A percentile compares a stretch with the other conserved stretches of the same genome.
Conservation (phyloP, 495 filamentous ascomycete species). For the Aspergillus diversus region DNA sequence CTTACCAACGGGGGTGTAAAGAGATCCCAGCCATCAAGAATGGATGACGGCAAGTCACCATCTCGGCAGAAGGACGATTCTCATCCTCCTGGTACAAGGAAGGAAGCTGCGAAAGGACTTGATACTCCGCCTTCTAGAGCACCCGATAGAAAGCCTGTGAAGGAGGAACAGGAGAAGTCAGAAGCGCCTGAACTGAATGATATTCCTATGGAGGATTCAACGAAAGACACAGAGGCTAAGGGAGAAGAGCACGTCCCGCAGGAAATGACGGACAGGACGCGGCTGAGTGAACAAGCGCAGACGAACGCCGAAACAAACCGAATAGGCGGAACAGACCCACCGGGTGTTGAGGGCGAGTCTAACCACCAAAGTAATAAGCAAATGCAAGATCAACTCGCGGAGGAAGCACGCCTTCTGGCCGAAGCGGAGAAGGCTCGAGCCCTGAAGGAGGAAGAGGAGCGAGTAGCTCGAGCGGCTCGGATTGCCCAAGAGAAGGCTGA, state of each 20-base stretch:
- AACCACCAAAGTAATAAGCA: conserved; percentile 36
- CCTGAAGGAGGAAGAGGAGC: conserved; percentile 48
- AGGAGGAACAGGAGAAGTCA: conserved; percentile 39
- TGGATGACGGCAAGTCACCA: conserved; percentile 31
- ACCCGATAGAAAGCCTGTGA: conserved; percentile 28
- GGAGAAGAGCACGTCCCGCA: conserved; percentile 45
- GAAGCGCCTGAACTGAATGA: conserved; percentile 33
- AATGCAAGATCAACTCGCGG: conserved; percentile 32
- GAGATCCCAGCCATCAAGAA: conserved; percentile 31
- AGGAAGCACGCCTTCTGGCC: conserved; percentile 44
- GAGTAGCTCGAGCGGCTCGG: conserved; percentile 44
- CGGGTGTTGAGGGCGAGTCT: conserved; percentile 39
- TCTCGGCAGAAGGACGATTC: conserved; percentile 32
- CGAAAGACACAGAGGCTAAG: conserved; percentile 41
- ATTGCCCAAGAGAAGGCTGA: conserved; percentile 53
- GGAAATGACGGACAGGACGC: conserved; percentile 25
- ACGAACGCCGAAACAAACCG: conserved; percentile 46
- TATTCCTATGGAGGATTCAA: conserved; percentile 33
- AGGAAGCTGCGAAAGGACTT: conserved; percentile 27
- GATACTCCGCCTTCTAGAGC: conserved; percentile 16
- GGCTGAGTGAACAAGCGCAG: conserved; percentile 39
- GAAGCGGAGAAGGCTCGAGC: conserved; percentile 53
- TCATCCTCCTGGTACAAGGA: conserved; percentile 17
- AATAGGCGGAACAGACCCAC: conserved; percentile 20
- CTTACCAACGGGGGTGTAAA: conserved; percentile 37